Conservation (phyloP, 2,329 filamentous ascomycete genomes). For the Cryphonectria parasitica region DNA sequence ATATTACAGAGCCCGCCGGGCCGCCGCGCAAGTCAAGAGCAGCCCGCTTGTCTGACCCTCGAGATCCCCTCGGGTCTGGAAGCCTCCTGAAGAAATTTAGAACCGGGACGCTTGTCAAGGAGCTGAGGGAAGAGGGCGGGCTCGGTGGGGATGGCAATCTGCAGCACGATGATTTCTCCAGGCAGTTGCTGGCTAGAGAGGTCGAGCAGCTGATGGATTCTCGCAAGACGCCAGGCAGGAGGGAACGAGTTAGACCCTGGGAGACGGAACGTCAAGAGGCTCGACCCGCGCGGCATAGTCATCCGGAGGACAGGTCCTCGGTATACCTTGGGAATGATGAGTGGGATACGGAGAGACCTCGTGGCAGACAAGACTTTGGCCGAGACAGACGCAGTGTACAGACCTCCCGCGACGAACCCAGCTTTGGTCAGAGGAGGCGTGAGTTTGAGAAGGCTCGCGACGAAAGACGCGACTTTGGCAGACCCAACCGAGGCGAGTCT, state of each 20-base stretch:
- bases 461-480: neutral
- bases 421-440: conserved; percentile 7
- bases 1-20: conserved; percentile 49
- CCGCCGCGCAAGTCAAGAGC: conserved; percentile 22
- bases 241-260: neutral
- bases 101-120: conserved; percentile 46
- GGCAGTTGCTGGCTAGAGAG: conserved; percentile 22
- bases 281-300: neutral
- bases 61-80: conserved; percentile 54
- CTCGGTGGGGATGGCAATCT: conserved; percentile 23
- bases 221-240: neutral
- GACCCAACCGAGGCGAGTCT: neutral
- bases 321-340: neutral
- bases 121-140: conserved; percentile 33
- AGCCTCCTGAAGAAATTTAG: conserved; percentile 61
- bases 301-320: neutral
- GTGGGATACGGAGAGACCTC: neutral
- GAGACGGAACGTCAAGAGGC: neutral
- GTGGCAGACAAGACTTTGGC: neutral
- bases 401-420: neutral
- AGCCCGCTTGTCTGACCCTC: conserved; percentile 53
- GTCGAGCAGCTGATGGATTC: conserved; percentile 3
- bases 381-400: neutral
- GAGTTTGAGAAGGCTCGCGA: conserved; percentile 5
- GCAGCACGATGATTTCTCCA: conserved; percentile 25